Base-by-base conservation (phyloP, 2,329 filamentous ascomycete species). In the Cladophialophora bantiana region DNA sequence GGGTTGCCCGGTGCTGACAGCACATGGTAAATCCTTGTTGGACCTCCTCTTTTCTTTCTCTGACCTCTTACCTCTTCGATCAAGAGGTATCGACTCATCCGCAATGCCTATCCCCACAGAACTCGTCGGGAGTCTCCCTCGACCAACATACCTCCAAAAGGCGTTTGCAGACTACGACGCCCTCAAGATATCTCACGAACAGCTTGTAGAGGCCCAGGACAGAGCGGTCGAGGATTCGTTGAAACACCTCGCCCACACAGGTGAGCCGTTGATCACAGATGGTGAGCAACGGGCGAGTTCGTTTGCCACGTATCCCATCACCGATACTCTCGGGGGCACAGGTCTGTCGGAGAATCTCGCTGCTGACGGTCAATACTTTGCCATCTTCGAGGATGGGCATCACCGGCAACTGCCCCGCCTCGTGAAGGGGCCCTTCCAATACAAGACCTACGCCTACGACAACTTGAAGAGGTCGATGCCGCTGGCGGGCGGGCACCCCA, bases 251-350 rank as follows among this genome's bases (percentile, higher is more conserved):
- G 69, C 73, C 52, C 65, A 66, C 32, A 74, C 74, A 7, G 75
- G 74, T n/a, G 70, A 75, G 36, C 58, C 64, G 32, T 64, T 74
- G 7, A 68, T 76, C 34, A 75, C 75, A 7, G 75, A 77, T 64
- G 75, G 75, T 42, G 75, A 77, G 62, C 74, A 77, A 59, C 67
- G 75, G 55, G 73, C 72, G 31, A 72, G 69, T 9, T 76, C 73
- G 3, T 77, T 77, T 63, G 74, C 74, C n/a, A 77, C 75, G 7
- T 77, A 76, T 62, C 75, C 75, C 13, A 70, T 76, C 52, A 70
- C 69, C 63, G 71, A 74, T 61, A 77, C 75, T 1, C 70, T 77
- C 13, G 74, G 71, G 7, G 75, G 75, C 20, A 75, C 72, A 48
- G 75, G 75, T 18, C 69, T 77, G 50, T 70, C 73, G 3, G 71